Evolutionary conservation across 2,329 filamentous ascomycete genomes (phyloP).

Genomic region (Ceratocystis lukuohia): DNA sequence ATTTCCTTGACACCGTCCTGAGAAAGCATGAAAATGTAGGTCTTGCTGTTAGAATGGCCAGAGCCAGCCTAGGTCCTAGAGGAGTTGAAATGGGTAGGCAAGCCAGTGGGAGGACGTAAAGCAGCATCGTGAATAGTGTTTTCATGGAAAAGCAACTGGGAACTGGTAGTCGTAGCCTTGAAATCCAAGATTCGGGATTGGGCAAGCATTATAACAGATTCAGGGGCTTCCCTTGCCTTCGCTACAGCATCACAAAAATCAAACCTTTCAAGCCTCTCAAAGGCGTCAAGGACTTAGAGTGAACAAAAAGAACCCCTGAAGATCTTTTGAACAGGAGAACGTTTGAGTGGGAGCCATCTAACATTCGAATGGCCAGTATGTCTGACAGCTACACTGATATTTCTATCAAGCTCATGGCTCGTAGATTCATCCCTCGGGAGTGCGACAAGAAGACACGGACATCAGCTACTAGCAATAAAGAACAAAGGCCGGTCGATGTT

Average conservation of each 20-base stretch:
- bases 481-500: conserved; percentile 35
- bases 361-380: conserved; percentile 37
- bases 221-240: conserved; percentile 34
- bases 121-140: too few relatives aligned
- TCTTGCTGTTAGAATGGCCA: too few relatives aligned
- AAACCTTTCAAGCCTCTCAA: conserved; percentile 42
- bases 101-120: too few relatives aligned
- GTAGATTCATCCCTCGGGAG: conserved; percentile 40
- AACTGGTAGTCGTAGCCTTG: too few relatives aligned
- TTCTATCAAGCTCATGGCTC: conserved; percentile 37
- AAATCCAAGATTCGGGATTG: too few relatives aligned
- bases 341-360: conserved; percentile 41
- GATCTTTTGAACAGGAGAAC: conserved; percentile 33
- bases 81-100: too few relatives aligned
- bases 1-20: too few relatives aligned
- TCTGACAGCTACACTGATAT: conserved; percentile 41
- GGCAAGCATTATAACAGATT: too few relatives aligned
- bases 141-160: too few relatives aligned
- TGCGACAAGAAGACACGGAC: conserved; percentile 43
- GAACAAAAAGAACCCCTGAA: conserved; percentile 32
- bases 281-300: conserved; percentile 44
- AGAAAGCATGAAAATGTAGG: too few relatives aligned
- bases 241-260: conserved; percentile 48
- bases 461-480: conserved; percentile 36
- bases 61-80: too few relatives aligned